Base-by-base conservation (phyloP, 2,329 filamentous ascomycete genomes). In the Lanzia echinophila region DNA sequence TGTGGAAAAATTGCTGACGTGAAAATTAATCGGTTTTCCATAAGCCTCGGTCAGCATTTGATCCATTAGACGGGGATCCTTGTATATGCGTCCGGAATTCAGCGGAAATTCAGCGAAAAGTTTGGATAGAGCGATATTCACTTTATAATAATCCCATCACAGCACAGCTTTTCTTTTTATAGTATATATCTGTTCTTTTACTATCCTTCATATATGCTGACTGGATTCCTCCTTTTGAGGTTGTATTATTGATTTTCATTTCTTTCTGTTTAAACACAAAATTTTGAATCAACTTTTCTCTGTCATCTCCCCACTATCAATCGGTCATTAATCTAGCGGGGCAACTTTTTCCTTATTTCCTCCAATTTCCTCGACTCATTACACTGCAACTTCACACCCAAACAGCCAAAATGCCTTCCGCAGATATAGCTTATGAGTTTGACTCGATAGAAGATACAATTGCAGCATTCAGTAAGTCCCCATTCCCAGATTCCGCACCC, bases 401-500 rank as follows among this genome's bases (percentile, higher is more conserved):
- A 24, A 32, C 8, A n/a, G 3, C n/a, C 47, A 56, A 51, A 31
- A 67, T 67, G 66, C 66, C 66, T 55, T 61, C 62, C 36, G 58
- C 64, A 50, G 60, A 60, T 5, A 52, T 64, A 43, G 60, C 62
- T 19, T 57, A 61, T 61, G 72, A 78, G 67, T 86, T 86, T 70
- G 79, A 85, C 72, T 77, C 76, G 53, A 86, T 86, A 71, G 79
- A 82, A 52, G 82, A 84, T 62, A 74, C 79, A 56, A 79, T 86
- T 62, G 72, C 78, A 64, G 80, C 82, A 54, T 86, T 85, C 72
- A 77, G 83, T 86, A 74, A 58, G 81, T 1, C 13, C 20, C 6
- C 46, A 36, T 36, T 36, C 33, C 31, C 6, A 38, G 12, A 32
- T 31, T 60, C 2, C 33, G 39, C 34, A 12, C 31, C 50, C 56